Evolutionary conservation across 1,284 basidiomycete species (phyloP).

Genomic region (Ganoderma sinense): DNA sequence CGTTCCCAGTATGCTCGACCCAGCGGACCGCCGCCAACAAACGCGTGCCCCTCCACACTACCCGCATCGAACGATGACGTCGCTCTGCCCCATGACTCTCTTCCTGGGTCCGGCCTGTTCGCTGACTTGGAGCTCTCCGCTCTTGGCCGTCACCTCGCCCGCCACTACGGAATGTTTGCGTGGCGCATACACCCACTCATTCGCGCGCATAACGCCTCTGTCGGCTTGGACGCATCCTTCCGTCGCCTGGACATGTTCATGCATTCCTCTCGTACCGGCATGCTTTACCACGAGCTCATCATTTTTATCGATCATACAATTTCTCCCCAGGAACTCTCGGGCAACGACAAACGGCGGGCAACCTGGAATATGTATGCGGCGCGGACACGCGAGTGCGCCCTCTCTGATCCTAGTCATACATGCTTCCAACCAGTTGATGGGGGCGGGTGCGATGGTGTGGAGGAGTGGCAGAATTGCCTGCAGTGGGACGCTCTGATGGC

Average conservation of each 20-base stretch:
- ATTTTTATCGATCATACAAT: neutral
- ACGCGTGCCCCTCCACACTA: neutral
- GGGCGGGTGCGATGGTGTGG: neutral
- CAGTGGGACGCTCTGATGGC: neutral
- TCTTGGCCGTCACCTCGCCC: neutral
- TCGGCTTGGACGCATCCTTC: neutral
- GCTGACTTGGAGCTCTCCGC: neutral
- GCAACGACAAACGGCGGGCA: neutral
- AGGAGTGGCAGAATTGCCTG: neutral
- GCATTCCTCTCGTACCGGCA: neutral
- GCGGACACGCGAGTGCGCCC: neutral
- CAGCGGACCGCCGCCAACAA: neutral
- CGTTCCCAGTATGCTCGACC: neutral
- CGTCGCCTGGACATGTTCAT: neutral
- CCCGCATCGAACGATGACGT: neutral
- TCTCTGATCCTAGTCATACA: neutral
- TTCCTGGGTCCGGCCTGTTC: neutral
- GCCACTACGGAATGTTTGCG: neutral
- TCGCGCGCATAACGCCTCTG: neutral
- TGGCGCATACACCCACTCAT: neutral
- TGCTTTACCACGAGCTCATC: neutral
- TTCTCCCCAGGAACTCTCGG: neutral
- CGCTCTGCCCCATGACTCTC: neutral
- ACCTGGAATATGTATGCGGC: neutral
- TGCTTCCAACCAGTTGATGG: neutral